These are phyloP conservation scores for Neurospora cerealis DNA, from an alignment of 495 filamentous ascomycete species.

Conservation along the genomic window DNA sequence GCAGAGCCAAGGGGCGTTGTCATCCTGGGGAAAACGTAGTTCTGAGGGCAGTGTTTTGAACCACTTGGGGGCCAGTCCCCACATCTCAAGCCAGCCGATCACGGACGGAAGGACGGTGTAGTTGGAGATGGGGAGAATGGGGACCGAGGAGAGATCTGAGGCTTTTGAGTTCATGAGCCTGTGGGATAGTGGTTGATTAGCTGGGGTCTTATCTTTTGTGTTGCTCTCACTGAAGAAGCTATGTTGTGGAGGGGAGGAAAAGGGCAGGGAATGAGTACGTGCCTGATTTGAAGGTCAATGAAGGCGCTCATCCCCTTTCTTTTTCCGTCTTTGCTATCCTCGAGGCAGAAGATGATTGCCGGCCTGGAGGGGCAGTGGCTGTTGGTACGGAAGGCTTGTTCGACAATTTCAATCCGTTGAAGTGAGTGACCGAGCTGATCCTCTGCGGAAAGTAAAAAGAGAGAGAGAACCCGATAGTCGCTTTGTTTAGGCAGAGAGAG, in stretches of 20 bases:
- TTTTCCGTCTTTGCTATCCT: not conserved
- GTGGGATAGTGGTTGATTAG: not conserved
- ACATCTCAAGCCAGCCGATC: not conserved
- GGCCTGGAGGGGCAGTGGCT: not conserved
- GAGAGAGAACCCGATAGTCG: not conserved
- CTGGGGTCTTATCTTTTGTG: not conserved
- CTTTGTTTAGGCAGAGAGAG: not conserved
- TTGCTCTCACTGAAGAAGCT: not conserved
- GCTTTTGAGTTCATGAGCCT: not conserved
- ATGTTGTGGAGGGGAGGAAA: not conserved
- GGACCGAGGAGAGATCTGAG: not conserved
- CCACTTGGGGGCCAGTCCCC: not conserved
- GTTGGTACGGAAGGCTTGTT: not conserved
- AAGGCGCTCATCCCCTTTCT: not conserved
- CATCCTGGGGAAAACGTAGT: not conserved
- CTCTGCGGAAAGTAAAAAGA: not conserved
- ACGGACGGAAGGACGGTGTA: not conserved
- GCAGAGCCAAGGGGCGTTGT: not conserved
- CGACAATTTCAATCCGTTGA: not conserved
- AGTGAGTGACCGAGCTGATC: not conserved
- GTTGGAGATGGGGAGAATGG: not conserved
- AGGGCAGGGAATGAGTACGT: not conserved
- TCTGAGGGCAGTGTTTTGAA: not conserved
- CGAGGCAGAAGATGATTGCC: not conserved
- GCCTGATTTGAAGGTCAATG: not conserved